Percentiles rank a stretch among this genome's conserved stretches.
Evolutionary conservation across 306 rosid genomes (phyloP).

Genomic region (Prunus persica): Prunus_persica_NCBIv2 NC_034014.1:23448501-23449000

Average conservation of each 20-base stretch:
- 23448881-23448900: slow-evolving; percentile 17
- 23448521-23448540: neutral
- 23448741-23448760: slow-evolving; percentile 56
- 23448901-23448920: slow-evolving; percentile 32
- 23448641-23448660: slow-evolving; percentile 89
- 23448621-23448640: slow-evolving; percentile 29
- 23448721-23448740: slow-evolving; percentile 66
- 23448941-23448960: slow-evolving; percentile 19
- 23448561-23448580: neutral
- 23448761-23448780: slow-evolving; percentile 32
- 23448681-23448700: slow-evolving; percentile 90
- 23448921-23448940: slow-evolving; percentile 25
- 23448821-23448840: slow-evolving; percentile 38
- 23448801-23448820: slow-evolving; percentile 22
- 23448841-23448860: slow-evolving; percentile 71
- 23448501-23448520: neutral
- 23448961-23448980: slow-evolving; percentile 36
- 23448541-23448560: neutral
- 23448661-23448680: slow-evolving; percentile 91
- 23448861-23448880: slow-evolving; percentile 58
- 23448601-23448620: slow-evolving; percentile 2
- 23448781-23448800: slow-evolving; percentile 15
- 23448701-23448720: slow-evolving; percentile 92
- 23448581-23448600: neutral
- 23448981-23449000: slow-evolving; percentile 36